Evolutionary conservation across 768 basidiomycete species (phyloP).

Genomic region (Termitomyces titanicus): DNA sequence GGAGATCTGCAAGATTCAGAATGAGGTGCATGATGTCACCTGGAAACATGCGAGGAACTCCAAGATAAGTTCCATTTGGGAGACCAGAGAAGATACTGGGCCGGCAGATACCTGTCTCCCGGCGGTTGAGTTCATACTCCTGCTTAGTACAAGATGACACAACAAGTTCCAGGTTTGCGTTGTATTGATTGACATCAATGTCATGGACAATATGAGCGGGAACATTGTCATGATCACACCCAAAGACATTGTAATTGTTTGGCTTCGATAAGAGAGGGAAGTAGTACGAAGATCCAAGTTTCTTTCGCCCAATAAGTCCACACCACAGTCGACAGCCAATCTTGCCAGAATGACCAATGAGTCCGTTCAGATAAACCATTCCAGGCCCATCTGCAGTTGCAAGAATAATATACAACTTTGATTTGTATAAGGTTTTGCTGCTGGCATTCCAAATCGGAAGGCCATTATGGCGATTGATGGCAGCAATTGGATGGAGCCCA

Average conservation of each 20-base stretch:
- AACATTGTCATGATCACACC: slow-evolving; percentile 22
- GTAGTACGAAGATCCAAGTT: slow-evolving; percentile 18
- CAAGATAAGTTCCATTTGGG: slow-evolving; percentile 8
- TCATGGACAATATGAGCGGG: background rate
- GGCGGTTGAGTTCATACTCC: background rate
- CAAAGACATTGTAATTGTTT: slow-evolving; percentile 17
- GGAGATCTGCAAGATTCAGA: slow-evolving; percentile 27
- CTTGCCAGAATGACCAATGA: slow-evolving; percentile 24
- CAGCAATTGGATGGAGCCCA: slow-evolving; percentile 2
- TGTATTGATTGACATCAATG: background rate
- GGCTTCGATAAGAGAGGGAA: slow-evolving; percentile 23
- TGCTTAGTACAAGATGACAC: background rate
- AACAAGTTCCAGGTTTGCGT: background rate
- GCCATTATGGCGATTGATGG: background rate
- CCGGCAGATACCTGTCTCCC: background rate
- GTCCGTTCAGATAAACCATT: slow-evolving; percentile 20
- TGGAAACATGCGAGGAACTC: slow-evolving; percentile 20
- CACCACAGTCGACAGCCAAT: slow-evolving; percentile 30
- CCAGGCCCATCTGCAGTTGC: slow-evolving; percentile 26
- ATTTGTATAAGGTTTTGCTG: slow-evolving; percentile 4
- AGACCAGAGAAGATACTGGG: background rate
- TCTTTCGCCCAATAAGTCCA: slow-evolving; percentile 20
- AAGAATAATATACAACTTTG: background rate
- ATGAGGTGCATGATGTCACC: slow-evolving; percentile 29
- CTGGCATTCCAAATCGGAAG: slow-evolving; percentile 1